These are phyloP conservation scores for Plasmodium vinckei DNA, from an alignment of 169 alveolate genomes.

Conservation along the genomic window DNA sequence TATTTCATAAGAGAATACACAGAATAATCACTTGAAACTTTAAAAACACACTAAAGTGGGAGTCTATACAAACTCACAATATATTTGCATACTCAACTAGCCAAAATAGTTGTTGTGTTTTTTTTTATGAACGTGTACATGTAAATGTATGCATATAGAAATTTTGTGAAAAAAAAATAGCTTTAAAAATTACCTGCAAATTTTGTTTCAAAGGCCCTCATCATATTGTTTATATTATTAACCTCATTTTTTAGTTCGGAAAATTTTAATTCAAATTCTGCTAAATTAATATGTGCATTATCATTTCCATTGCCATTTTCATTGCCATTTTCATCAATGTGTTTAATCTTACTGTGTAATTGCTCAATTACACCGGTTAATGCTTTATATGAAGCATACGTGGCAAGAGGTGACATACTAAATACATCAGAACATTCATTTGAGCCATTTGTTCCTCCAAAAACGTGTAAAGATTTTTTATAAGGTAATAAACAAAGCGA, in stretches of 20 bases:
- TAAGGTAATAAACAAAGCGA: conserved; percentile 62
- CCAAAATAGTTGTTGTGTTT: no score
- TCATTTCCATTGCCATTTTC: not conserved
- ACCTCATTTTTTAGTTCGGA: conserved; percentile 54
- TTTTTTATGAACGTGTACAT: not conserved
- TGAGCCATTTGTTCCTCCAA: conserved; percentile 61
- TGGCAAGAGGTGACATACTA: conserved; percentile 70
- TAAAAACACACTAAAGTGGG: not conserved
- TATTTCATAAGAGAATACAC: not conserved
- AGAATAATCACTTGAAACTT: no score
- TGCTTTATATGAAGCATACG: conserved; percentile 59
- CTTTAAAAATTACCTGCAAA: conserved; percentile 25
- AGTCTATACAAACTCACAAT: no score
- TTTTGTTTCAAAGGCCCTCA: conserved; percentile 66
- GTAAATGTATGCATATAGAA: not conserved
- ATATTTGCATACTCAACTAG: no score
- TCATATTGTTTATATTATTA: conserved; percentile 42
- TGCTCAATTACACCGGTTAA: conserved; percentile 50
- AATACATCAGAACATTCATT: conserved; percentile 52
- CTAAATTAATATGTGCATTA: conserved; percentile 17
- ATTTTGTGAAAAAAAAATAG: not conserved
- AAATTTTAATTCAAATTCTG: conserved; percentile 50
- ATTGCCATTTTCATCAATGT: conserved; percentile 13
- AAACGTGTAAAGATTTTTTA: conserved; percentile 69
- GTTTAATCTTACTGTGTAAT: conserved; percentile 23